Percentiles rank a stretch among this genome's conserved stretches.
These are phyloP conservation scores for Blastocystis sp. DNA, from an alignment of 352 stramenopile species.

Conservation along the genomic window DNA sequence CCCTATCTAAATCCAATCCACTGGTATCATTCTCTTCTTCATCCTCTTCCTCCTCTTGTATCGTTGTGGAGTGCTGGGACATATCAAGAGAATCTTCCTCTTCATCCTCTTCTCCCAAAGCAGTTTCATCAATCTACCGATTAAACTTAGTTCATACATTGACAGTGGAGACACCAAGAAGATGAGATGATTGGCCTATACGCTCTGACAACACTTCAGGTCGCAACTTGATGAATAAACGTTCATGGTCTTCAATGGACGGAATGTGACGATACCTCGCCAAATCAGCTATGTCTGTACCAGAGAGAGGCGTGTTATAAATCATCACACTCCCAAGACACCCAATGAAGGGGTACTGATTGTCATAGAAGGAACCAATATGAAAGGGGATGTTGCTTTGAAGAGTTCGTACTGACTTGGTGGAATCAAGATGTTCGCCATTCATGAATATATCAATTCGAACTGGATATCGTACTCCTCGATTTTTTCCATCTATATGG, in stretches of 20 bases:
- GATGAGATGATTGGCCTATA: background rate
- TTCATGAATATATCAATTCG: background rate
- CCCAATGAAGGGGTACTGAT: background rate
- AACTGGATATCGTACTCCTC: conserved; percentile 22
- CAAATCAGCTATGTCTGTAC: conserved; percentile 34
- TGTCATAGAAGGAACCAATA: conserved; percentile 24
- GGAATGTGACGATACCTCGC: background rate
- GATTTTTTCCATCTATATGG: background rate
- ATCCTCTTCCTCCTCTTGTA: conserved; percentile 10
- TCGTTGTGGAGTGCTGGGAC: too few species aligned
- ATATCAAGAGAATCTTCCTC: background rate
- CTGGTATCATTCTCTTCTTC: background rate
- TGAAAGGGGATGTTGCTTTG: conserved; percentile 32
- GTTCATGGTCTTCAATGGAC: background rate
- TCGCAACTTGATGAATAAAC: conserved; percentile 50
- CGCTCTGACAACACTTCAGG: conserved; percentile 32
- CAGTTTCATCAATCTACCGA: conserved; percentile 10
- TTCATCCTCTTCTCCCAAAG: background rate
- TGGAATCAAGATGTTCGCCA: background rate
- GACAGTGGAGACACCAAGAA: conserved; percentile 15
- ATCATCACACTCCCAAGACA: conserved; percentile 16
- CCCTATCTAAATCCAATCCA: background rate
- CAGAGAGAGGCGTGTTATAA: background rate
- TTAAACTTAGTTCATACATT: background rate
- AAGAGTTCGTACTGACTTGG: background rate